Evolutionary conservation across 345 rosid genomes (phyloP), one percentile per base, ranked within the genome.

Genomic region (Salix udensis): DNA sequence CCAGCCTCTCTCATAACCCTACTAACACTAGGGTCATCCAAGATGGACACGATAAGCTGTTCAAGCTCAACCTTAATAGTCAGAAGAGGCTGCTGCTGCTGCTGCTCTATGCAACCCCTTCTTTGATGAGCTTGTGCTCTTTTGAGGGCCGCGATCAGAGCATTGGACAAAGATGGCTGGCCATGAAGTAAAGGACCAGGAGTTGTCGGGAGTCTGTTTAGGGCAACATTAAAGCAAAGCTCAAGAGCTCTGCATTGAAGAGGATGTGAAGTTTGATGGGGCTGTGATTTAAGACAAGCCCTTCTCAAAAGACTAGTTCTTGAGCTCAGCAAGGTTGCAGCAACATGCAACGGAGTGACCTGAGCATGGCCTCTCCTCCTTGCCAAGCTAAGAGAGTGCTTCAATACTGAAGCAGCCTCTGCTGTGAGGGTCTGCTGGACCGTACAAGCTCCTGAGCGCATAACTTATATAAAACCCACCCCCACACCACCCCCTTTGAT

Each of bases 1-100:
- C 98, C 98, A 68, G 98, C 98, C 82, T 94, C 98, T 76, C 93
- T 88, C 97, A 94, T 92, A 78, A 92, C 97, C 83, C 98, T 84
- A 73, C 97, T 90, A 65, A 92, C 97, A 79, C 94, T 89, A 34
- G 97, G 97, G 77, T 92, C 97, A 83, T 92, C 97, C 2, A 92
- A 76, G 65, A 92, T 92, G 26, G 97, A 92, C 21, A 90, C 74
- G 31, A 89, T 81, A 7, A 92, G 87, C 86, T 90, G 97, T 58
- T 89, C 94, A 58, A 90, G 80, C 91, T 92, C 94, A 1, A 92
- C 94, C 76, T 88, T 92, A 3, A 92, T 76, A 4, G 88, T 85
- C 48, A 92, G 64, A 30, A 90, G 75, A 60, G 91, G 93, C 60
- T 80, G 90, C 23, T 80, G 88, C 13, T 87, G 89, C 74, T 82